These are phyloP conservation scores for Pythium pyrilobum DNA, from an alignment of 352 stramenopile genomes.

Conservation along the genomic window DNA sequence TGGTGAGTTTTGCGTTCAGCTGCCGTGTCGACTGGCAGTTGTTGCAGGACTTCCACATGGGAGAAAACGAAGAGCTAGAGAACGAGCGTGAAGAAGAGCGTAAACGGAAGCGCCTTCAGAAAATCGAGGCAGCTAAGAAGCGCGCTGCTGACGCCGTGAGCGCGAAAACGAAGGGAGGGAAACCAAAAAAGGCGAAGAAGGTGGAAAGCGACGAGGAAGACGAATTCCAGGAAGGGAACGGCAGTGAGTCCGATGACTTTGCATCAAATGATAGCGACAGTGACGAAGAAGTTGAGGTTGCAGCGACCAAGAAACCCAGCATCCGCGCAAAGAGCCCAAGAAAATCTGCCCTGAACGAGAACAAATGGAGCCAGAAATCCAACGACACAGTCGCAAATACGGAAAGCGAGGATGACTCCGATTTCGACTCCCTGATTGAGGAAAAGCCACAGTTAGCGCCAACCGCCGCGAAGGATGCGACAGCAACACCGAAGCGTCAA, in stretches of 20 bases:
- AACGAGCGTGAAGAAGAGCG: constrained; percentile 65
- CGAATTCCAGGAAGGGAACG: constrained; percentile 8
- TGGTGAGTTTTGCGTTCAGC: constrained; percentile 95
- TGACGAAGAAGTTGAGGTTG: constrained; percentile 7
- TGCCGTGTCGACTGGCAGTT: constrained; percentile 95
- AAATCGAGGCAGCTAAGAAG: constrained; percentile 43
- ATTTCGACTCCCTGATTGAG: constrained; percentile 2
- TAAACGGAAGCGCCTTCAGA: constrained; percentile 66
- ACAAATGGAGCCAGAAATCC: constrained; percentile 31
- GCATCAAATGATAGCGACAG: constrained; percentile 4
- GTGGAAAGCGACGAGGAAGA: constrained; percentile 21
- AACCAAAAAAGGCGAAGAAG: constrained; percentile 9
- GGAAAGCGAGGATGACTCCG: constrained; percentile 12
- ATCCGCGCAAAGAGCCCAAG: neutral
- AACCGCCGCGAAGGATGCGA: neutral
- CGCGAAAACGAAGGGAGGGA: constrained; percentile 11
- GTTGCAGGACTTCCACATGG: constrained; percentile 83
- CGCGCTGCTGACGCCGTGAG: constrained; percentile 4
- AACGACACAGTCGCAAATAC: constrained; percentile 34
- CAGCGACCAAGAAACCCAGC: neutral
- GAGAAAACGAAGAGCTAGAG: constrained; percentile 69
- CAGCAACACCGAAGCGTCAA: neutral
- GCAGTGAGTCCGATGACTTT: constrained; percentile 17
- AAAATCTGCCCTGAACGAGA: constrained; percentile 11
- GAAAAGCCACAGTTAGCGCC: neutral